phyloP scores from a whole-genome alignment of 202 grass and related monocot species.

The Carex arenaria region DNA sequence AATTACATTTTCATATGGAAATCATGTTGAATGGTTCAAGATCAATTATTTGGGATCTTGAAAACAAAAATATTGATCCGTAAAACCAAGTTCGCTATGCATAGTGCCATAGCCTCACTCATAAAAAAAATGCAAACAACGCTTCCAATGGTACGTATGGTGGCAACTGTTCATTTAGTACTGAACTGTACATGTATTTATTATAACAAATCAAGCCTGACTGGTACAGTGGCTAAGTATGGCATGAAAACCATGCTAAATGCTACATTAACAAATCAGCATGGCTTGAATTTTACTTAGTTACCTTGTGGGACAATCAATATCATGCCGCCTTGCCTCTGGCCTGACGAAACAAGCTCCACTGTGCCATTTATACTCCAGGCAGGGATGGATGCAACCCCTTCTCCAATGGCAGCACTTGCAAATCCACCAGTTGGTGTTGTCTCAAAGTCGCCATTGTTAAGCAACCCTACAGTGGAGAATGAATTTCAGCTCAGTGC shows the following conservation, averaged over 20 bases:
- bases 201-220: neutral
- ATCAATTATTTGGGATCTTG: too few species aligned
- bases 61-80: too few species aligned
- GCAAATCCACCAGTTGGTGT: constrained; percentile 58
- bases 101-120: too few species aligned
- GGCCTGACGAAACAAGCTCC: constrained; percentile 77
- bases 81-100: too few species aligned
- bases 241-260: neutral
- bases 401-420: constrained; percentile 54
- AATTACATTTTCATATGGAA: too few species aligned
- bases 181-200: neutral
- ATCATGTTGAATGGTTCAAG: too few species aligned
- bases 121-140: neutral
- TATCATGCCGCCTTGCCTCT: constrained; percentile 97
- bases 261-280: neutral
- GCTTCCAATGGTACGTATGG: neutral
- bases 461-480: constrained; percentile 63
- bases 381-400: constrained; percentile 49
- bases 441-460: constrained; percentile 88
- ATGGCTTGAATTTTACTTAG: neutral
- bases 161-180: neutral
- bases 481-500: neutral
- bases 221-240: neutral
- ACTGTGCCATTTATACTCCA: constrained; percentile 93
- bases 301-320: constrained; percentile 95